Percentiles rank a stretch among this genome's conserved stretches.
These are phyloP conservation scores for Cornus florida DNA, from an alignment of 148 eudicot genomes.

Conservation along the genomic window DNA sequence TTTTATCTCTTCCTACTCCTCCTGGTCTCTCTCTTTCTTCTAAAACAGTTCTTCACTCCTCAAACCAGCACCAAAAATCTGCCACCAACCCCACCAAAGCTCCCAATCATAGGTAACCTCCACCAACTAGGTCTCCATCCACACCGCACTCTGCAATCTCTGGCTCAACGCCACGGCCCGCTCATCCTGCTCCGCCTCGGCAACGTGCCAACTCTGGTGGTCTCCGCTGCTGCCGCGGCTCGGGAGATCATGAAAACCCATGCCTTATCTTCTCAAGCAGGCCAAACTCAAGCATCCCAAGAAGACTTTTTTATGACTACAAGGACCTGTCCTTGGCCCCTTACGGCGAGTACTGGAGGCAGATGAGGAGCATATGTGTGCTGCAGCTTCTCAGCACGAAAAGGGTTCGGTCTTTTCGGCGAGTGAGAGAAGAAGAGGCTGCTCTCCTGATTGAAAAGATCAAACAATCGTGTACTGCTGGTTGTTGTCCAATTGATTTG, in stretches of 20 bases:
- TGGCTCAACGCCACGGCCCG: neutral
- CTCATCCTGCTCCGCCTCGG: constrained; percentile 13
- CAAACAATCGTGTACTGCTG: neutral
- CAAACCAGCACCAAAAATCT: neutral
- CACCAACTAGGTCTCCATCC: constrained; percentile 23
- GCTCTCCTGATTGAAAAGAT: neutral
- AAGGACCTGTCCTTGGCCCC: constrained; percentile 18
- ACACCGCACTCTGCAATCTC: constrained; percentile 24
- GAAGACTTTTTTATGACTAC: constrained; percentile 14
- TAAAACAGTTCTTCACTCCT: neutral
- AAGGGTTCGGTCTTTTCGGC: constrained; percentile 20
- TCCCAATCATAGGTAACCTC: constrained; percentile 15
- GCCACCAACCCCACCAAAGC: constrained; percentile 24
- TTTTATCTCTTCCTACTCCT: neutral
- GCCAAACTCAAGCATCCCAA: neutral
- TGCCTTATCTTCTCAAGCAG: constrained; percentile 18
- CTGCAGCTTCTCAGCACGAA: constrained; percentile 14
- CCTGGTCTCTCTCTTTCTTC: neutral
- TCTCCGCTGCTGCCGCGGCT: constrained; percentile 23
- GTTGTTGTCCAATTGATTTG: constrained; percentile 6
- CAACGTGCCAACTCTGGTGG: constrained; percentile 13
- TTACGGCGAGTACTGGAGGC: constrained; percentile 29
- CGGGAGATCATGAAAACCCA: constrained; percentile 24
- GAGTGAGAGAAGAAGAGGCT: constrained; percentile 28
- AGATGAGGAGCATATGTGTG: constrained; percentile 19